Evolutionary conservation across 495 filamentous ascomycete species (phyloP), one percentile per base, ranked within the genome.

Genomic region (Mycothermus thermophilus): DNA sequence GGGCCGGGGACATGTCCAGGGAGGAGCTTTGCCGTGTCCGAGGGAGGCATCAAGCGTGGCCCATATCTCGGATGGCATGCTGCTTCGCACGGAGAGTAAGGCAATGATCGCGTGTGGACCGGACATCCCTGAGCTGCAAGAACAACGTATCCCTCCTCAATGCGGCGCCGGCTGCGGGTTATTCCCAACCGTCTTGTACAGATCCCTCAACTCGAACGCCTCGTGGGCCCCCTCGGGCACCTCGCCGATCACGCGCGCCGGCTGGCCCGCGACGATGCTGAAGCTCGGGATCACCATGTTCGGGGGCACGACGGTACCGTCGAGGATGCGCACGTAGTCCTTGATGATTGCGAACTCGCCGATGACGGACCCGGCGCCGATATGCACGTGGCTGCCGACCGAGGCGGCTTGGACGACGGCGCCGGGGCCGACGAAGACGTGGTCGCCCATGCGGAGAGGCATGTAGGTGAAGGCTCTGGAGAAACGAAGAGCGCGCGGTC

Each of bases 201-300:
- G 41, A 36, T 66, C 66, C 36, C 64, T 59, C 50, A 74, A 54
- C 52, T 77, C 73, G 32, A 76, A 68, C 1, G 63, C 64, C 24
- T 78, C 74, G 38, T 66, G 58, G 0, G 66, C 72, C 1, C 84
- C 87, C 51, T 93, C 86, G 2, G 80, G 79, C 2, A 92, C 68
- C 57, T 94, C 85, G 11, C 80, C 87, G 5, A 93, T 72, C 38
- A 93, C 79, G 30, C 81, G 62, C 3, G 77, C 87, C 3, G 86
- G 85, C 47, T 74, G 64, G 0, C 87, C 86, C 0, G 75, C 83
- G 12, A 97, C 86, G 27, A 95, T 70, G 47, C 71, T 79, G 58
- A 83, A 88, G 50, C 80, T 82, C 20, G 86, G 83, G 41, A 96
- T 81, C 9, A 95, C 83, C 77, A 92, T 94, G 36, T 81, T 79